These are phyloP conservation scores for Perkinsus chesapeaki DNA, from an alignment of 169 alveolate genomes.

Conservation along the genomic window DNA sequence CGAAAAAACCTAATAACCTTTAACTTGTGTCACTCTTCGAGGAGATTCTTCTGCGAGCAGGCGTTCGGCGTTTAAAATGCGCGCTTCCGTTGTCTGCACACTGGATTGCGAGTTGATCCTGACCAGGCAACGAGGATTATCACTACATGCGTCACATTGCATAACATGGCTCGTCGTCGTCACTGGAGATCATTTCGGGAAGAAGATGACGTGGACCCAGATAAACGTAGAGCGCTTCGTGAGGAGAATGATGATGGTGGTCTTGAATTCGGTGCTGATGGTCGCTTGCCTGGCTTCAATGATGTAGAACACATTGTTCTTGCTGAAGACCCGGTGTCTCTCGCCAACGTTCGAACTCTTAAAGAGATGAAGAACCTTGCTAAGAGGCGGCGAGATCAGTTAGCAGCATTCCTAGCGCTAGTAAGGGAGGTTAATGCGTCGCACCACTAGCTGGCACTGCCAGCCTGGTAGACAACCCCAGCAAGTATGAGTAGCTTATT, in stretches of 20 bases:
- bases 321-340: no score
- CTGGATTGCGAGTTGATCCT: not conserved
- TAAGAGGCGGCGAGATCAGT: no score
- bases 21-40: not conserved
- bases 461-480: no score
- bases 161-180: not conserved
- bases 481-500: no score
- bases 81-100: not conserved
- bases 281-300: not conserved
- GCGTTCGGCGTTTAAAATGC: not conserved
- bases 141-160: not conserved
- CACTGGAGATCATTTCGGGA: not conserved
- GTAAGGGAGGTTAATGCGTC: no score
- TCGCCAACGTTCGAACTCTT: no score
- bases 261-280: not conserved
- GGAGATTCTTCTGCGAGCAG: not conserved
- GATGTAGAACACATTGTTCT: no score
- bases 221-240: not conserved
- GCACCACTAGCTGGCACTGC: no score
- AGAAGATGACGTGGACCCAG: not conserved
- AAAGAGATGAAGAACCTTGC: no score
- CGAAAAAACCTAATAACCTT: not conserved
- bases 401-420: no score
- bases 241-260: not conserved
- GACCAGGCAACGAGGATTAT: not conserved